These are phyloP conservation scores for Clitopilus passeckerianus DNA, from an alignment of 768 basidiomycete genomes.

Conservation along the genomic window DNA sequence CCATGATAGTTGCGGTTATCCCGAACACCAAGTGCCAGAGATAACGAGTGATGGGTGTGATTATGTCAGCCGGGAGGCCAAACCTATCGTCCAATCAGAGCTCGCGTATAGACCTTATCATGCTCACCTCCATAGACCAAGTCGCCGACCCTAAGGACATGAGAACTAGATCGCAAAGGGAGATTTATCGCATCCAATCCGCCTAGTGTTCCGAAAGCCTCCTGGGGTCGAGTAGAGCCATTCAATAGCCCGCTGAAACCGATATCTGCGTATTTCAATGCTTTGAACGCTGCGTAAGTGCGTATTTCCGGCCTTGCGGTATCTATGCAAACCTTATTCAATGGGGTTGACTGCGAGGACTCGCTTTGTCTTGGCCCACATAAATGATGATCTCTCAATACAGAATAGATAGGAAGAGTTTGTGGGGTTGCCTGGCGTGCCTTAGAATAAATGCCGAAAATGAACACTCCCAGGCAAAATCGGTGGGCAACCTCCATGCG, in stretches of 20 bases:
- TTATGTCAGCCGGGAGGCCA: background rate
- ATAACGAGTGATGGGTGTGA: background rate
- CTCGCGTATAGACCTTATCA: background rate
- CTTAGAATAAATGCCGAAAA: background rate
- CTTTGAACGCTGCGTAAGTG: background rate
- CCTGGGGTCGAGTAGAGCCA: background rate
- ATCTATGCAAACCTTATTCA: background rate
- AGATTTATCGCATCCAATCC: background rate
- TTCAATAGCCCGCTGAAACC: background rate
- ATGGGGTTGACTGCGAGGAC: background rate
- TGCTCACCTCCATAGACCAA: background rate
- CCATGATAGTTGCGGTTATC: background rate
- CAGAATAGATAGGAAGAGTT: background rate
- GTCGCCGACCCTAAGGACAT: background rate
- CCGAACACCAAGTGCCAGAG: background rate
- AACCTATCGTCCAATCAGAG: conserved; percentile 7
- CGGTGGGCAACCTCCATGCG: background rate
- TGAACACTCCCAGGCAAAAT: background rate
- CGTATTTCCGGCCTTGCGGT: background rate
- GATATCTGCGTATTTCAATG: background rate
- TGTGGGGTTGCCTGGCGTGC: background rate
- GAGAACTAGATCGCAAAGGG: background rate
- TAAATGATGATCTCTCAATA: background rate
- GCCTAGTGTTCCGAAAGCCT: background rate
- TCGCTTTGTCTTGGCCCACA: background rate